A percentile compares a stretch with the other conserved stretches of the same genome.
Conservation (phyloP, 2,329 filamentous ascomycete species). For the Alternaria triticimaculans region DNA sequence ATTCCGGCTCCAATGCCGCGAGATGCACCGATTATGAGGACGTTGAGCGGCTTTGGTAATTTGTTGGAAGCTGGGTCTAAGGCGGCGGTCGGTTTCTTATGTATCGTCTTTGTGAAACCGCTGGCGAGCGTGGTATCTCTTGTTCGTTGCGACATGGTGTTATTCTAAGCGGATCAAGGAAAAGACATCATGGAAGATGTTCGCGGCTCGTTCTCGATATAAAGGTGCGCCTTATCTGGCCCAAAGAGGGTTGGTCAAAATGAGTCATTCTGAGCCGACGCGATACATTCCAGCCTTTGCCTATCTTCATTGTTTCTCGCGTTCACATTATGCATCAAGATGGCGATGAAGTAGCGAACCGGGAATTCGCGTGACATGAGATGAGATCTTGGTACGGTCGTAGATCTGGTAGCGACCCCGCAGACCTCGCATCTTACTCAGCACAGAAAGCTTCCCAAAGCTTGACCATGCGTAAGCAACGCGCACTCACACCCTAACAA, state of each 20-base stretch:
- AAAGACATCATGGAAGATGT: not conserved
- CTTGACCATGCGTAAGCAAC: not conserved
- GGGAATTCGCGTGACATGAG: not conserved
- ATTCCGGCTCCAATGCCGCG: slow-evolving; percentile 42
- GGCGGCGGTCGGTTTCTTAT: slow-evolving; percentile 15
- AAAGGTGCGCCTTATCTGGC: not conserved
- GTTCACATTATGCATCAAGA: not conserved
- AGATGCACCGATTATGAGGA: slow-evolving; percentile 44
- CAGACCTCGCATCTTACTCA: not conserved
- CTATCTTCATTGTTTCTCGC: not conserved
- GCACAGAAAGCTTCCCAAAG: not conserved
- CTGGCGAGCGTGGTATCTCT: slow-evolving; percentile 26
- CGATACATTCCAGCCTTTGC: not conserved
- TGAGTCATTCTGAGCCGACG: not conserved
- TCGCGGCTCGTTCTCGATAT: not conserved
- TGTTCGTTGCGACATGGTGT: slow-evolving; percentile 16
- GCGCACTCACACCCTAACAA: not conserved
- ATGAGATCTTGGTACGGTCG: not conserved
- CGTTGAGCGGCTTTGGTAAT: slow-evolving; percentile 26
- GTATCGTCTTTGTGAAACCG: slow-evolving; percentile 21
- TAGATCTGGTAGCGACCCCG: not conserved
- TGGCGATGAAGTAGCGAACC: not conserved
- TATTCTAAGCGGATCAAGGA: not conserved
- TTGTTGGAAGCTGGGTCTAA: slow-evolving; percentile 27
- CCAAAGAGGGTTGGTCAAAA: not conserved